Evolutionary conservation across 768 basidiomycete genomes (phyloP).

Genomic region (Gelatoporia subvermispora): DNA sequence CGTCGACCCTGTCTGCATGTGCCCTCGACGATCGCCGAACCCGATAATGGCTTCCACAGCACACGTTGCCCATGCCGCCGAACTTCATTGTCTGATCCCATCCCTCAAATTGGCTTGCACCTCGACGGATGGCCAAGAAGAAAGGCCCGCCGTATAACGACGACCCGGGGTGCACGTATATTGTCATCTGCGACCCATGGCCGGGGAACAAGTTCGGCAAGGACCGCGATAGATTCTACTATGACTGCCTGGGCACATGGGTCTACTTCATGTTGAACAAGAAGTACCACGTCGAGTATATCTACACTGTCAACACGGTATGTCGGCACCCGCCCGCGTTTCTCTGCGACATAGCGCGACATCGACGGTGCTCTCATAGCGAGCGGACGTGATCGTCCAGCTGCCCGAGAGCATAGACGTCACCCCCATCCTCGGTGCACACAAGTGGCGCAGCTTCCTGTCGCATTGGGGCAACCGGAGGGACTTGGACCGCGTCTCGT

Average conservation of each 20-base stretch:
- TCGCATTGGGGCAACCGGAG: neutral
- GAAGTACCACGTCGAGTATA: conserved; percentile 4
- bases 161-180: conserved; percentile 21
- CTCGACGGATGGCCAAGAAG: no score
- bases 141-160: conserved; percentile 23
- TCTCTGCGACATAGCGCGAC: neutral
- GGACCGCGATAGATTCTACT: conserved; percentile 11
- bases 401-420: conserved; percentile 16
- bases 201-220: conserved; percentile 13
- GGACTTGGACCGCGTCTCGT: conserved; percentile 13
- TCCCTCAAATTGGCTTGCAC: no score
- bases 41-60: no score
- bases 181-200: conserved; percentile 25
- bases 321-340: neutral
- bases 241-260: conserved; percentile 18
- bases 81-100: no score
- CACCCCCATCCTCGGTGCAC: conserved; percentile 18
- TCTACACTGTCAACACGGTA: conserved; percentile 21
- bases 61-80: no score
- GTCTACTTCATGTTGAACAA: conserved; percentile 18
- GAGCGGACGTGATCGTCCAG: conserved; percentile 19
- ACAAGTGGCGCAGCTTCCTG: conserved; percentile 18
- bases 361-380: conserved; percentile 4
- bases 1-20: no score
- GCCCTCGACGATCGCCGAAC: no score